These are phyloP conservation scores for Scheffersomyces ergatensis DNA, from an alignment of 805 yeast genomes.

Conservation along the genomic window DNA sequence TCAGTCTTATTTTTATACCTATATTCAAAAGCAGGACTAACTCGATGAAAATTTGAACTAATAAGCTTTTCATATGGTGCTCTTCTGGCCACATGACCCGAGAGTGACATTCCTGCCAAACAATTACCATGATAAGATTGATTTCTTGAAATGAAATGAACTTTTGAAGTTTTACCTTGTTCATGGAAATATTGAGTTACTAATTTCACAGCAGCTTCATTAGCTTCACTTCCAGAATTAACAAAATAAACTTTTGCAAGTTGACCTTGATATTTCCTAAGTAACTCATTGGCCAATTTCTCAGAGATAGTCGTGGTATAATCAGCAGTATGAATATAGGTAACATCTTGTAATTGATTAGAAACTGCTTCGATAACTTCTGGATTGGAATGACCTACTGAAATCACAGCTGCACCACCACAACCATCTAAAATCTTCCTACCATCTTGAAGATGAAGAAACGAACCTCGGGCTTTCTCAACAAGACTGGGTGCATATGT, in stretches of 20 bases:
- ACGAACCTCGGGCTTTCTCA: not conserved
- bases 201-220: constrained; percentile 30
- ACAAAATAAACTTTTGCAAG: constrained; percentile 46
- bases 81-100: constrained; percentile 29
- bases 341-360: constrained; percentile 35
- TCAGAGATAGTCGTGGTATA: constrained; percentile 32
- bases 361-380: constrained; percentile 37
- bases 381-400: constrained; percentile 44
- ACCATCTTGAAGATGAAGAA: constrained; percentile 16
- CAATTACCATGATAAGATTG: constrained; percentile 51
- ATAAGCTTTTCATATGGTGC: constrained; percentile 25
- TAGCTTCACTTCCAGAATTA: constrained; percentile 61
- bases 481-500: constrained; percentile 1
- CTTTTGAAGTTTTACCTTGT: constrained; percentile 38
- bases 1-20: constrained; percentile 26
- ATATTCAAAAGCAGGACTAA: constrained; percentile 30
- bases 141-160: constrained; percentile 41
- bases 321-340: constrained; percentile 67
- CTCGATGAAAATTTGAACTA: constrained; percentile 16
- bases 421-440: constrained; percentile 35
- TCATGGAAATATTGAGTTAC: constrained; percentile 29
- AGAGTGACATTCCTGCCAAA: constrained; percentile 39
- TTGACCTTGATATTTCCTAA: constrained; percentile 30
- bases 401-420: constrained; percentile 56
- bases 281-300: constrained; percentile 23